Percentiles rank a stretch among this genome's conserved stretches.
Conservation (phyloP, 495 filamentous ascomycete genomes). For the Ramalina intermedia region DNA sequence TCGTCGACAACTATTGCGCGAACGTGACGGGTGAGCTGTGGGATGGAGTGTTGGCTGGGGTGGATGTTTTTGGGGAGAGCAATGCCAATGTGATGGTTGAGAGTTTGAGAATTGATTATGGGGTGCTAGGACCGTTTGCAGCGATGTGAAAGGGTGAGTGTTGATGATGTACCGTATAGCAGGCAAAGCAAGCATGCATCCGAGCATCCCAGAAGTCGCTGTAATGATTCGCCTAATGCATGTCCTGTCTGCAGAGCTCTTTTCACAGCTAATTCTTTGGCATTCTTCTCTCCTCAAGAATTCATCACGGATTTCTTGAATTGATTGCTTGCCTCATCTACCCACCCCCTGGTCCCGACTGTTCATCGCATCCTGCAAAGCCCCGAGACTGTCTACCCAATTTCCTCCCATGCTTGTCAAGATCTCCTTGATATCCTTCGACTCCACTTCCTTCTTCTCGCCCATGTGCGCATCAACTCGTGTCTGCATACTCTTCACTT, state of each 20-base stretch:
- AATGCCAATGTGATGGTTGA: conserved; percentile 22
- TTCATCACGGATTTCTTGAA: too few relatives aligned
- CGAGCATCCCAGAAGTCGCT: too few relatives aligned
- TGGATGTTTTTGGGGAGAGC: conserved; percentile 21
- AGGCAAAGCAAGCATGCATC: too few relatives aligned
- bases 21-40: conserved; percentile 23
- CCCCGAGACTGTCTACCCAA: neutral
- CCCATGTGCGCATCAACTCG: neutral
- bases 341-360: neutral
- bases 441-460: neutral
- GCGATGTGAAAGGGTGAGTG: neutral
- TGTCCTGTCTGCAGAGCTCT: too few relatives aligned
- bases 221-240: too few relatives aligned
- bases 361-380: conserved; percentile 2
- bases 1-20: conserved; percentile 15
- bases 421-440: neutral
- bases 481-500: neutral
- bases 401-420: conserved; percentile 1
- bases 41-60: conserved; percentile 18
- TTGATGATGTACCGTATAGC: too few relatives aligned
- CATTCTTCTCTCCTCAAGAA: too few relatives aligned
- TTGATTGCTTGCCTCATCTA: too few relatives aligned
- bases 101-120: conserved; percentile 18
- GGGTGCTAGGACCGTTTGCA: neutral
- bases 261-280: too few relatives aligned